Percentiles rank a stretch among this genome's conserved stretches.
Evolutionary conservation across 345 rosid species (phyloP).

Genomic region (Rhodamnia rubescens): DNA sequence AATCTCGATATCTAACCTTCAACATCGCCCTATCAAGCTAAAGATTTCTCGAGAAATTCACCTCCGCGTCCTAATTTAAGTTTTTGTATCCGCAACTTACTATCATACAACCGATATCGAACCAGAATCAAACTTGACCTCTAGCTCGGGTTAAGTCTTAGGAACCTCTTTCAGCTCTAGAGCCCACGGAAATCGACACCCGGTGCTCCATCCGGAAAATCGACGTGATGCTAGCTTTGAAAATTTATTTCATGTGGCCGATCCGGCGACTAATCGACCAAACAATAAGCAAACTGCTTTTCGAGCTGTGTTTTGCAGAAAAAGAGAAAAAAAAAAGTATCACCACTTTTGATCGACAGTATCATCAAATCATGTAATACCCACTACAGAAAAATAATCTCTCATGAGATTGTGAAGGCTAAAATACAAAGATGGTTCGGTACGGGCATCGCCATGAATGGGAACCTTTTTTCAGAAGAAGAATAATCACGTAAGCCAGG

Average conservation of each 20-base stretch:
- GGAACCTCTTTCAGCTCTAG: not conserved
- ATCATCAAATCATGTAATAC: not conserved
- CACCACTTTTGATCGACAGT: not conserved
- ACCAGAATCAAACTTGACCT: not conserved
- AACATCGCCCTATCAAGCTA: not conserved
- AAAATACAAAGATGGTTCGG: not conserved
- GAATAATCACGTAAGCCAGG: not conserved
- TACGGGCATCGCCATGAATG: not conserved
- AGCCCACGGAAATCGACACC: not conserved
- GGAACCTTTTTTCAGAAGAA: not conserved
- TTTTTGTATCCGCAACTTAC: not conserved
- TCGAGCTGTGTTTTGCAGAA: not conserved
- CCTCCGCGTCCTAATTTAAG: not conserved
- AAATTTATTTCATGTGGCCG: not conserved
- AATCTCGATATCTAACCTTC: not conserved
- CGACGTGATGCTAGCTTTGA: not conserved
- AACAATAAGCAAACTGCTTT: not conserved
- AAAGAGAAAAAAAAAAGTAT: not conserved
- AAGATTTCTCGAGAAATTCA: not conserved
- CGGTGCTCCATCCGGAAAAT: not conserved
- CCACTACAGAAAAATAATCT: not conserved
- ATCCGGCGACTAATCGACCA: not conserved
- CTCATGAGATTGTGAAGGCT: not conserved
- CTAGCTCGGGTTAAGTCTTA: not conserved
- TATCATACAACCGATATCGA: not conserved